Percentiles rank a stretch among this genome's conserved stretches.
phyloP scores from a whole-genome alignment of 495 filamentous ascomycete genomes.

The Penicillium psychrofluorescens region DNA sequence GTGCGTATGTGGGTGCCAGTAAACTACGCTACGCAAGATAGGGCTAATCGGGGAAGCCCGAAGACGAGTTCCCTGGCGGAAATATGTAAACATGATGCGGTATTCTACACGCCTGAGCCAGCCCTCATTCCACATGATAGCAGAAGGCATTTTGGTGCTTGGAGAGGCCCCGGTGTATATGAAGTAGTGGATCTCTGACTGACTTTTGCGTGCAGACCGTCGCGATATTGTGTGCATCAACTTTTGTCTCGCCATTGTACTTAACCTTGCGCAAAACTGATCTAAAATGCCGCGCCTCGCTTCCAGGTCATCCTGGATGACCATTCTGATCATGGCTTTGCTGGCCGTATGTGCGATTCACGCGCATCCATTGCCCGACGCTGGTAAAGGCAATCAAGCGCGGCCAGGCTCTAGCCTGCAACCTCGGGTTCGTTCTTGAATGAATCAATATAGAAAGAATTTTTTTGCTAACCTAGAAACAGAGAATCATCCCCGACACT shows the following conservation, averaged over 20 bases:
- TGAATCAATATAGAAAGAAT: background rate
- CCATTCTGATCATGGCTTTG: background rate
- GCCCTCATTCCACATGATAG: slow-evolving; percentile 12
- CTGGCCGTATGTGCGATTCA: slow-evolving; percentile 6
- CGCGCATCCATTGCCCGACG: slow-evolving; percentile 8
- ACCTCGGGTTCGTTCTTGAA: slow-evolving; percentile 8
- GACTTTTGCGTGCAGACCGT: background rate
- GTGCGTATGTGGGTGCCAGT: background rate
- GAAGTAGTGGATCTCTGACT: background rate
- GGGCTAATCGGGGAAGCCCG: background rate
- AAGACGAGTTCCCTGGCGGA: background rate
- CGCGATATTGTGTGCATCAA: too few species aligned
- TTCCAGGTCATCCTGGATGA: slow-evolving; percentile 1
- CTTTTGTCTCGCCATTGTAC: too few species aligned
- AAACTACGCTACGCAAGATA: background rate
- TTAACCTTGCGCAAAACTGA: background rate
- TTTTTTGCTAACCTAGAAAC: slow-evolving; percentile 1
- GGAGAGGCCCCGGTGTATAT: slow-evolving; percentile 4
- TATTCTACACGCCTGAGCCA: background rate
- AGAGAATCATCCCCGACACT: slow-evolving; percentile 29
- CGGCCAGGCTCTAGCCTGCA: slow-evolving; percentile 1
- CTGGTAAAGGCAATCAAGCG: background rate
- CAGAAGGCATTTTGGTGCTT: slow-evolving; percentile 4
- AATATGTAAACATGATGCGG: background rate
- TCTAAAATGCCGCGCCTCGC: slow-evolving; percentile 5